phyloP scores from a whole-genome alignment of 2,329 filamentous ascomycete genomes.

The Verticillium tricorpus region DNA sequence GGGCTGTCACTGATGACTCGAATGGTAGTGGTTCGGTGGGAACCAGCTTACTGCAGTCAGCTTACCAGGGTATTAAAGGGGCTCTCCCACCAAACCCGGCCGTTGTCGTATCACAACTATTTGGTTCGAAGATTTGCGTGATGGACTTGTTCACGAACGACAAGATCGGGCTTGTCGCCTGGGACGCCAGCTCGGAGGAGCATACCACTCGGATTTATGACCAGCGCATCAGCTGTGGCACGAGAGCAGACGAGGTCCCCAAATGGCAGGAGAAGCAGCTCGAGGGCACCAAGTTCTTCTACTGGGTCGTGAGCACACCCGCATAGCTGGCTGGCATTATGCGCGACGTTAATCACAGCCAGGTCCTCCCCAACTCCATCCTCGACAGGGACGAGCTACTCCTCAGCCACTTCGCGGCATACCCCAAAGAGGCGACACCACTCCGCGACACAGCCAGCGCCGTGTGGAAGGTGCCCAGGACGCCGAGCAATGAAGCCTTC shows the following conservation, averaged over 20 bases:
- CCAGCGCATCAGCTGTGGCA: slow-evolving; percentile 41
- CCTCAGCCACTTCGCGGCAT: slow-evolving; percentile 21
- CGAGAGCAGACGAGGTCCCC: slow-evolving; percentile 32
- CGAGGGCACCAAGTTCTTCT: slow-evolving; percentile 29
- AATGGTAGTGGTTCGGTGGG: too few species aligned
- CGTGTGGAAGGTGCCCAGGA: slow-evolving; percentile 12
- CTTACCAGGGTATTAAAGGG: too few species aligned
- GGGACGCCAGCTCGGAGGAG: slow-evolving; percentile 33
- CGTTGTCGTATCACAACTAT: neutral
- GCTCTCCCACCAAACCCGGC: neutral
- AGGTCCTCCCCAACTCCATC: slow-evolving; percentile 25
- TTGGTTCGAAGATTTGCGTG: neutral
- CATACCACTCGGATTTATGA: slow-evolving; percentile 35
- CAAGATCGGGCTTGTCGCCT: slow-evolving; percentile 35
- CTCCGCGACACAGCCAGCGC: slow-evolving; percentile 30
- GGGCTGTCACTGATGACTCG: too few species aligned
- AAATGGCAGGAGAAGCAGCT: slow-evolving; percentile 27
- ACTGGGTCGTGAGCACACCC: slow-evolving; percentile 33
- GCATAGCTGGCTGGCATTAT: neutral
- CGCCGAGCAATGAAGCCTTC: slow-evolving; percentile 24
- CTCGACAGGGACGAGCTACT: slow-evolving; percentile 23
- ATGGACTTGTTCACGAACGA: neutral
- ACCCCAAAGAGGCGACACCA: slow-evolving; percentile 26
- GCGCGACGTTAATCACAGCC: neutral
- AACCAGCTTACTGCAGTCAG: too few species aligned